Base-by-base conservation (phyloP, 176 grass and related monocot species). In the Phyllostachys edulis region DNA sequence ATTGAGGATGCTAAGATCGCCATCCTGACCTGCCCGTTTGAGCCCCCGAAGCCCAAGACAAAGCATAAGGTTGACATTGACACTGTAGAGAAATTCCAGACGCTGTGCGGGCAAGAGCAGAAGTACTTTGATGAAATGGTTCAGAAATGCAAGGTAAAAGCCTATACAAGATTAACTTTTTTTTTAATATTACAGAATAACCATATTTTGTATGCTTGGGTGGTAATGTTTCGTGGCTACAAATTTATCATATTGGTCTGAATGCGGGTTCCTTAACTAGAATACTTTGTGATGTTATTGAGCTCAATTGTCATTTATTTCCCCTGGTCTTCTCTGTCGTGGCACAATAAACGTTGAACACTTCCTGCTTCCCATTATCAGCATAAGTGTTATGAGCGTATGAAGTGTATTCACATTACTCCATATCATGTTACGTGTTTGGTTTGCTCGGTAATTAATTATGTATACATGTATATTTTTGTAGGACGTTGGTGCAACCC, bases 21-120 rank as follows among this genome's bases (percentile, higher is more conserved):
- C 46, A 99, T 99, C 47, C 71, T 99, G 9, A 99, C 96, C 7
- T 99, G 96, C 84, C 96, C 93, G 68, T 99, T 99, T 81, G 96
- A 99, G 90, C 96, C 96, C 64, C 96, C 91, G 21, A 99, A 99
- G 79, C 96, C 96, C 32, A 99, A 96, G 89, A 99, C 96, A 20
- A 99, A 99, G 89, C 96, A 99, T 96, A 96, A 99, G 96, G 90
- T 99, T 76, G 96, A 96, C 85, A 99, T 99, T 88, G 96, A 99
- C 56, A 91, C 83, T 79, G 93, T 99, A 37, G 93, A 99, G 86
- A 99, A 99, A 80, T 99, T 99, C 80, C 89, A 99, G 77, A 94
- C 65, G 0, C 68, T 99, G 49, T 86, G 91, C 17, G 56, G 90
- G 11, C 96, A 99, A 77, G 96, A 99, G 77, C 83, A 85, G 86